Conservation (phyloP, 2,329 filamentous ascomycete genomes). For the Trichoderma aggressivum region DNA sequence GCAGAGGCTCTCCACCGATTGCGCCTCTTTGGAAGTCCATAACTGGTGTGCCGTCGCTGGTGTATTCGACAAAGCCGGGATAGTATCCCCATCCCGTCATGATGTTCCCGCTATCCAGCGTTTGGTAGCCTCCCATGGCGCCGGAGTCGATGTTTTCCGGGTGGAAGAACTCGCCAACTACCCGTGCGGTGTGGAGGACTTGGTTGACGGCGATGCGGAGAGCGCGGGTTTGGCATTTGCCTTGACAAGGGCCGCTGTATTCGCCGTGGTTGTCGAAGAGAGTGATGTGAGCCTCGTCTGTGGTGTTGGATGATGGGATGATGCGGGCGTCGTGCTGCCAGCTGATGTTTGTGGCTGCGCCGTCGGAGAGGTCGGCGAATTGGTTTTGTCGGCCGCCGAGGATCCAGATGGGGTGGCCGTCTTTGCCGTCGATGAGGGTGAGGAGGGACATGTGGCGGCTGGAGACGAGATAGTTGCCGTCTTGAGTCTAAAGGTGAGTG, state of each 20-base stretch:
- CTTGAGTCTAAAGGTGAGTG: neutral
- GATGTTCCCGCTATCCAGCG: neutral
- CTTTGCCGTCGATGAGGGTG: neutral
- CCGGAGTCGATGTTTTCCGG: neutral
- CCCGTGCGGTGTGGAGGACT: neutral
- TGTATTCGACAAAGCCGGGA: neutral
- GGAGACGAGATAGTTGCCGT: conserved; percentile 10
- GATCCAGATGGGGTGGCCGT: conserved; percentile 2
- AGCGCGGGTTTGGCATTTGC: neutral
- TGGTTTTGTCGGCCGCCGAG: conserved; percentile 1
- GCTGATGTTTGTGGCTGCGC: conserved; percentile 1
- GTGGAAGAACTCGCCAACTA: neutral
- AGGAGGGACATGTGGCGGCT: neutral
- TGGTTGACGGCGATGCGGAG: conserved; percentile 1
- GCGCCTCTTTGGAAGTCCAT: neutral
- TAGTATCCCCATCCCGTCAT: conserved; percentile 6
- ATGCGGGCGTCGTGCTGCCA: conserved; percentile 10
- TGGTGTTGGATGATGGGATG: neutral
- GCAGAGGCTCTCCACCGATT: neutral
- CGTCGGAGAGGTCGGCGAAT: neutral
- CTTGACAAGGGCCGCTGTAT: neutral
- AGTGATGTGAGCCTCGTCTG: neutral
- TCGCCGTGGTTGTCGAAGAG: conserved; percentile 11
- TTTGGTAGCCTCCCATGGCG: neutral
- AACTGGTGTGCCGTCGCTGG: neutral